These are phyloP conservation scores for Ceratocystis ficicola DNA, from an alignment of 2,329 filamentous ascomycete species.

Conservation along the genomic window DNA sequence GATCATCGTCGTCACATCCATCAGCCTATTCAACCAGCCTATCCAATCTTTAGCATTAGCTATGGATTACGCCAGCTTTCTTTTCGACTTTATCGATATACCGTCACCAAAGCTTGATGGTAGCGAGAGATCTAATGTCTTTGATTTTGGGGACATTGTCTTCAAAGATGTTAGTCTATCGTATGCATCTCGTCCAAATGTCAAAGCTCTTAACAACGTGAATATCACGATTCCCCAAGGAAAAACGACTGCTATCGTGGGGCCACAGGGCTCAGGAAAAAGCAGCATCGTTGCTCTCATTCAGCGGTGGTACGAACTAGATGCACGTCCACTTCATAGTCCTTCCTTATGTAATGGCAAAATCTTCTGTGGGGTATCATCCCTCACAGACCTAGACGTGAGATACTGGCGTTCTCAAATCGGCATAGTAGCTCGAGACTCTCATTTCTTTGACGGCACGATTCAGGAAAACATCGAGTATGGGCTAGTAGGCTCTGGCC, in stretches of 20 bases:
- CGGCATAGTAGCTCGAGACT: slow-evolving; percentile 55
- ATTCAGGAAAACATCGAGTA: slow-evolving; percentile 42
- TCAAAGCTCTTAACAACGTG: slow-evolving; percentile 50
- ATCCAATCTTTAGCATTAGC: slow-evolving; percentile 30
- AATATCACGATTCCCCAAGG: slow-evolving; percentile 48
- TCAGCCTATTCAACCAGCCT: slow-evolving; percentile 30
- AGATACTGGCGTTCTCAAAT: slow-evolving; percentile 53
- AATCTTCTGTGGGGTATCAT: slow-evolving; percentile 37
- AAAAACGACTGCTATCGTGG: slow-evolving; percentile 62
- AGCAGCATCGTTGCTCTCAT: slow-evolving; percentile 60
- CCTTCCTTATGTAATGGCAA: slow-evolving; percentile 31
- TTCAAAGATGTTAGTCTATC: slow-evolving; percentile 58
- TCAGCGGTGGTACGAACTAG: slow-evolving; percentile 55
- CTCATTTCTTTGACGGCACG: slow-evolving; percentile 54
- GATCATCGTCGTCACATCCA: slow-evolving; percentile 28
- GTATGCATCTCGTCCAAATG: slow-evolving; percentile 54
- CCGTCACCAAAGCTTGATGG: neutral
- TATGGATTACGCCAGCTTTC: slow-evolving; percentile 30
- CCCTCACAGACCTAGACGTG: slow-evolving; percentile 46
- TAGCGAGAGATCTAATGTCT: slow-evolving; percentile 29
- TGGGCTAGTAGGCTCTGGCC: slow-evolving; percentile 32
- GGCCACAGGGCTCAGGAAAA: slow-evolving; percentile 60
- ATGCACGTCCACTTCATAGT: slow-evolving; percentile 3
- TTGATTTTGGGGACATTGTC: slow-evolving; percentile 42
- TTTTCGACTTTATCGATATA: slow-evolving; percentile 34